phyloP scores from a whole-genome alignment of 2,329 filamentous ascomycete species.

The Karstenula rhodostoma region DNA sequence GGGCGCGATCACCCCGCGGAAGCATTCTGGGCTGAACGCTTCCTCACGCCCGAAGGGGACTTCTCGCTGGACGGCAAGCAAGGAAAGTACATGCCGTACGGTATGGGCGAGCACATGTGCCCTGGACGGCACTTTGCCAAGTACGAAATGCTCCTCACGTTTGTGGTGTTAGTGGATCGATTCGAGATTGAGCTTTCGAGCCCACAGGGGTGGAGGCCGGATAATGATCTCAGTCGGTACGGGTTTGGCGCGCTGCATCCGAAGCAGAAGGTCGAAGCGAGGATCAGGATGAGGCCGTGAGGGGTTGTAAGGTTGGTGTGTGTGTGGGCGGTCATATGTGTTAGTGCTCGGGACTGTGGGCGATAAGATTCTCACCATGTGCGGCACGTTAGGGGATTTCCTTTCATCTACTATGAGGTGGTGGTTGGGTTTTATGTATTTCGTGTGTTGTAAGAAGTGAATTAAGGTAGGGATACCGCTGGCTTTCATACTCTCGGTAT shows the following conservation, averaged over 20 bases:
- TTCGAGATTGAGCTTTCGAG: constrained; percentile 24
- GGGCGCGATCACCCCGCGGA: background rate
- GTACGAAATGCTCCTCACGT: constrained; percentile 22
- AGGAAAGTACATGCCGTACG: background rate
- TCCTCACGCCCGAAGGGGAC: constrained; percentile 9
- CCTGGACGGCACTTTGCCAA: constrained; percentile 31
- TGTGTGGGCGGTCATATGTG: too few relatives aligned
- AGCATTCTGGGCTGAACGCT: constrained; percentile 16
- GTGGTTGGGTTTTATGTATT: too few relatives aligned
- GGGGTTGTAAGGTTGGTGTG: too few relatives aligned
- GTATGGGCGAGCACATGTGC: constrained; percentile 26
- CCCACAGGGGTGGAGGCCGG: constrained; percentile 14
- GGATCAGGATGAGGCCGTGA: too few relatives aligned
- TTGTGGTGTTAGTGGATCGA: constrained; percentile 15
- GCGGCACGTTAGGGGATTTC: too few relatives aligned
- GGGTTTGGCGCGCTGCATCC: constrained; percentile 22
- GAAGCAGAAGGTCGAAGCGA: constrained; percentile 16
- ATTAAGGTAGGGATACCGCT: too few relatives aligned
- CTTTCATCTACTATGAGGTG: too few relatives aligned
- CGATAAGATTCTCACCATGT: too few relatives aligned
- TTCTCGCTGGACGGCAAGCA: constrained; percentile 10
- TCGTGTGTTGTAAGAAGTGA: too few relatives aligned
- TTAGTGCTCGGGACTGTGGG: too few relatives aligned
- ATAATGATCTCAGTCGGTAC: constrained; percentile 17
- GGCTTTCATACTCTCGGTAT: too few relatives aligned